Conservation (phyloP, 2,329 filamentous ascomycete species). For the Gremmenia infestans region DNA sequence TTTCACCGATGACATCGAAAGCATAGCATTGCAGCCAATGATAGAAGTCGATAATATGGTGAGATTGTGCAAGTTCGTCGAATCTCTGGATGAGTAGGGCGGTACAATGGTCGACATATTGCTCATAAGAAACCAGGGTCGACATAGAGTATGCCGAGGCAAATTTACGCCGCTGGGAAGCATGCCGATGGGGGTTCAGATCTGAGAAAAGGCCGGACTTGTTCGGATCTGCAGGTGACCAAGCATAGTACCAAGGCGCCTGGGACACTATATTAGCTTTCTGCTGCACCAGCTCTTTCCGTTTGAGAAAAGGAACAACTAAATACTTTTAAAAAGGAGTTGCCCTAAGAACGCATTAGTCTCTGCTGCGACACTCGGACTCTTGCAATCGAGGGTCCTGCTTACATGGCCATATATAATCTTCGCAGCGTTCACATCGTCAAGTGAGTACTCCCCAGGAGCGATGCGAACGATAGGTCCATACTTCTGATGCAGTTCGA, state of each 20-base stretch:
- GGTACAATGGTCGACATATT: not conserved
- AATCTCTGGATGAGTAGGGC: not conserved
- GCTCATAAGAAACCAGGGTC: not conserved
- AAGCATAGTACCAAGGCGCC: constrained; percentile 23
- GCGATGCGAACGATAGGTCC: constrained; percentile 42
- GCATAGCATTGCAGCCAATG: constrained; percentile 39
- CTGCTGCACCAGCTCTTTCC: no score
- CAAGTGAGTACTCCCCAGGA: constrained; percentile 43
- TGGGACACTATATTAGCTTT: constrained; percentile 23
- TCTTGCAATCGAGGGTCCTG: no score
- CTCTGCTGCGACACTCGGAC: not conserved
- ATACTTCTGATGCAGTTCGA: constrained; percentile 38
- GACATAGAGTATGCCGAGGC: not conserved
- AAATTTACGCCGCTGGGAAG: not conserved
- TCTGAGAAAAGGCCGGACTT: constrained; percentile 32
- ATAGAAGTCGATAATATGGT: not conserved
- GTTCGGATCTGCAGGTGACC: constrained; percentile 18
- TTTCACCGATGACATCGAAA: constrained; percentile 44
- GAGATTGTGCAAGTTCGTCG: not conserved
- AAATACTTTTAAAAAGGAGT: no score
- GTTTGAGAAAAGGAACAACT: no score
- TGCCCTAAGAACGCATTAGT: not conserved
- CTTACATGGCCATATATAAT: constrained; percentile 38
- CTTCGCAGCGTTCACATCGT: constrained; percentile 37
- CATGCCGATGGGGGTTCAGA: constrained; percentile 34